Base-by-base conservation (phyloP, 441 rosid species). In the Mallotus japonicus region DNA sequence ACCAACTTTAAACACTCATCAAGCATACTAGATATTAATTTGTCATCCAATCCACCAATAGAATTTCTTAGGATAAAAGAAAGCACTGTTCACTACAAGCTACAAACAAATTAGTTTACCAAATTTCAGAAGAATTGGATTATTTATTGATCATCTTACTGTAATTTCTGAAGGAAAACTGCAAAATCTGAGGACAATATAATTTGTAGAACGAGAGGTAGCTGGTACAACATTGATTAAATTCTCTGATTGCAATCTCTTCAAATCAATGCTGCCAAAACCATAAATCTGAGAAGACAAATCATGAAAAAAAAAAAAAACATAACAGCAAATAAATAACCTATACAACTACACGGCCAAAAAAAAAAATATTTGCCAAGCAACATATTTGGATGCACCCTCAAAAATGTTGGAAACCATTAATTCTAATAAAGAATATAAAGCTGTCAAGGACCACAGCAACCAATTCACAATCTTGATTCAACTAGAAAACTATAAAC, bases 191-290 rank as follows among this genome's bases (percentile, higher is more conserved):
- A 94, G 95, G 72, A 92, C 93, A 82, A 88, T 84, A 77, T 88
- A 92, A 81, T 94, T 94, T 19, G 97, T 83, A 78, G 97, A 87
- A 42, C 99, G 97, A 28, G 99, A 92, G 47, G 89, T 87, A 46
- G 92, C 86, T 74, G 97, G 95, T 73, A 94, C 83, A 83, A 94
- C 84, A 82, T 88, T 77, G 87, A 84, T 81, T 74, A 92, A 85
- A 81, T 90, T 87, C 83, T 90, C 97, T 55, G 95, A 97, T 86
- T 89, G 99, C 90, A 94, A 82, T 79, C 87, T 86, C 93, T 88
- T 94, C 97, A 94, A 79, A 88, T 94, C 83, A 76, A 94, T 87
- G 88, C 99, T 94, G 97, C 89, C 86, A 90, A 92, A 90, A 93
- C 87, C 93, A 90, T 74, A 81, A 84, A 85, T 88, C 91, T 86